These are phyloP conservation scores for Stemphylium beticola DNA, from an alignment of 2,329 filamentous ascomycete genomes.

Conservation along the genomic window DNA sequence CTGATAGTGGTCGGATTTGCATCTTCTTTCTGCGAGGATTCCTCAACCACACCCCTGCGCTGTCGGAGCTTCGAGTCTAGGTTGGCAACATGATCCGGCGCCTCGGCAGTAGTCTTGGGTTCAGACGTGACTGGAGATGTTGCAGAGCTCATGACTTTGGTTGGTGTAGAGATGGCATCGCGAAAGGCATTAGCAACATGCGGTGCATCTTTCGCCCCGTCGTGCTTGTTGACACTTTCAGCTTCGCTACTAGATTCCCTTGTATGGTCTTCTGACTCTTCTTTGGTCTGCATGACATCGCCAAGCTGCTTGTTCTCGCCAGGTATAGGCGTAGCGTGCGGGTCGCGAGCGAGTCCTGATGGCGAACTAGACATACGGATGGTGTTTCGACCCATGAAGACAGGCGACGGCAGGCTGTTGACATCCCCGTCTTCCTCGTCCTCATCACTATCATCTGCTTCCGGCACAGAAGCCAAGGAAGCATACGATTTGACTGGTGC, in stretches of 20 bases:
- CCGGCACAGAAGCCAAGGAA: slow-evolving; percentile 37
- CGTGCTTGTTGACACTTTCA: slow-evolving; percentile 21
- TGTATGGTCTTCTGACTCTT: slow-evolving; percentile 4
- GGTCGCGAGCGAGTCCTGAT: slow-evolving; percentile 15
- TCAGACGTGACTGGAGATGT: slow-evolving; percentile 25
- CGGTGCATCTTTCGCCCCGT: slow-evolving; percentile 22
- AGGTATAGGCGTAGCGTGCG: slow-evolving; percentile 20
- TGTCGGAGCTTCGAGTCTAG: slow-evolving; percentile 21
- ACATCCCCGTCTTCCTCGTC: slow-evolving; percentile 17
- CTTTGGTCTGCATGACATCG: slow-evolving; percentile 6
- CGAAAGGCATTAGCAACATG: slow-evolving; percentile 13
- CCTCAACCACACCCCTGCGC: slow-evolving; percentile 15
- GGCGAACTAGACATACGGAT: slow-evolving; percentile 4
- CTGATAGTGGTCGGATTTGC: background rate
- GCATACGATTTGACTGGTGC: slow-evolving; percentile 32
- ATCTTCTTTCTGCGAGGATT: slow-evolving; percentile 4
- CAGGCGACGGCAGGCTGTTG: slow-evolving; percentile 29
- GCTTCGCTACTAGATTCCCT: slow-evolving; percentile 18
- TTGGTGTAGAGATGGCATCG: slow-evolving; percentile 19
- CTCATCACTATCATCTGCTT: slow-evolving; percentile 29
- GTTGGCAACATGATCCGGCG: slow-evolving; percentile 1
- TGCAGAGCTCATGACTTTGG: slow-evolving; percentile 10
- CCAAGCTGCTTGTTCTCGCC: slow-evolving; percentile 22
- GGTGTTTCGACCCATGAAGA: slow-evolving; percentile 17
- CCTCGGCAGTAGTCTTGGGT: background rate